Base-by-base conservation (phyloP, 768 basidiomycete species). In the Tylopilus vinaceipallidus region DNA sequence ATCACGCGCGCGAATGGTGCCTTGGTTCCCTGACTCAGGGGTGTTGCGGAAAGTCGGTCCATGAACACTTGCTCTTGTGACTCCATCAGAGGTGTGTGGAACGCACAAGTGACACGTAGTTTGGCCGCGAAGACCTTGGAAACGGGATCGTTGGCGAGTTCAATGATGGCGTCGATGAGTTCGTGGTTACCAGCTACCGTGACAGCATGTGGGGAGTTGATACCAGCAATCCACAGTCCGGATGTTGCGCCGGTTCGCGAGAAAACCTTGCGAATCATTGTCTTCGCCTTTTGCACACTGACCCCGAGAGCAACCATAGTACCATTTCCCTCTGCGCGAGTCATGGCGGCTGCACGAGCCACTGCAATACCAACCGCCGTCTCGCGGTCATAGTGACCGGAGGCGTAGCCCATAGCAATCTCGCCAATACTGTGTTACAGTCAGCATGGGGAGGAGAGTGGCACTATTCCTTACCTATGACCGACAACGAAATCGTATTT, bases 121-220 rank as follows among this genome's bases (percentile, higher is more conserved):
- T 69, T 62, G 2, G 55, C 55, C n/a, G 48, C 53, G 24, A 68
- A 67, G 9, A 66, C 58, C 24, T 57, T 59, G 36, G 60, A 57
- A 24, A 56, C 48, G 13, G 66, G 66, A 29, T 66, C 55, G 20
- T 60, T 60, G 13, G 61, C 59, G 12, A 66, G 58, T 20, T 55
- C 56, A 16, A 58, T 10, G n/a, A 72, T 42, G 5, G 59, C 62
- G n/a, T 71, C 65, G 42, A 72, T 55, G 12, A 67, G 61, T 27
- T 64, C 58, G 16, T 64, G 60, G 16, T 41, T 52, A 19, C 71
- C 71, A 4, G 69, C 67, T 16, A 71, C 54, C 3, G 69, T 68
- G 33, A 71, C 68, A n/a, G 71, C 67, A 12, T 69, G 64, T 37
- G 67, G 66, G 16, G 68, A 71, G 47, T 71, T 71, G 54, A 71